Percentiles rank a stretch among this genome's conserved stretches.
Evolutionary conservation across 2,329 filamentous ascomycete genomes (phyloP).

Genomic region (Teratosphaeria nubilosa): DNA sequence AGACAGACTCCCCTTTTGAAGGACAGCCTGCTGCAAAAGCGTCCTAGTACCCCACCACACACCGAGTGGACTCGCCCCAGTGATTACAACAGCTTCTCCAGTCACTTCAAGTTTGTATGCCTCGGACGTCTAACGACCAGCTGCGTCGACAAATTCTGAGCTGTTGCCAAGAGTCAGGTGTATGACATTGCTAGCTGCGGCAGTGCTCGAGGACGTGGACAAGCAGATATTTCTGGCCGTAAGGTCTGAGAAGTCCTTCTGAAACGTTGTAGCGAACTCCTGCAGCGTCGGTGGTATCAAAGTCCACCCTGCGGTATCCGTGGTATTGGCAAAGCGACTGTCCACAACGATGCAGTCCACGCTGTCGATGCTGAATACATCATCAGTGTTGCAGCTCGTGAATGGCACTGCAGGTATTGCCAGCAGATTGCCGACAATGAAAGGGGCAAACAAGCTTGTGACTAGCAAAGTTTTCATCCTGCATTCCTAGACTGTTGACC

Average conservation of each 20-base stretch:
- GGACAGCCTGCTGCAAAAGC: conserved; percentile 41
- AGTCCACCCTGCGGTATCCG: conserved; percentile 39
- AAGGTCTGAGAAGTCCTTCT: conserved; percentile 24
- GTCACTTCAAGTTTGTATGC: conserved; percentile 39
- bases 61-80: conserved; percentile 45
- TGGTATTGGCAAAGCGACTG: conserved; percentile 27
- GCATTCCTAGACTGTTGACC: too few relatives aligned
- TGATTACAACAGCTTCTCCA: conserved; percentile 34
- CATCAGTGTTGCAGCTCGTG: not conserved
- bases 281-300: conserved; percentile 42
- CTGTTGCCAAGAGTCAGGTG: conserved; percentile 40
- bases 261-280: conserved; percentile 41
- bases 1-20: conserved; percentile 31
- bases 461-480: not conserved
- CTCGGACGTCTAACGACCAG: conserved; percentile 39
- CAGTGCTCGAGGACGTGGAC: not conserved
- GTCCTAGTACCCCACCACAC: conserved; percentile 51
- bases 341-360: conserved; percentile 36
- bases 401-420: not conserved
- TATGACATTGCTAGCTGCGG: conserved; percentile 19
- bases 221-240: not conserved
- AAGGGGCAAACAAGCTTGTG: not conserved
- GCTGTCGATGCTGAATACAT: not conserved
- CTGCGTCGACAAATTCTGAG: conserved; percentile 34
- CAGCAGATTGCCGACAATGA: not conserved